A percentile compares a stretch with the other conserved stretches of the same genome.
phyloP scores from a whole-genome alignment of 257 asterid genomes.

The Solanum arcanum region DNA sequence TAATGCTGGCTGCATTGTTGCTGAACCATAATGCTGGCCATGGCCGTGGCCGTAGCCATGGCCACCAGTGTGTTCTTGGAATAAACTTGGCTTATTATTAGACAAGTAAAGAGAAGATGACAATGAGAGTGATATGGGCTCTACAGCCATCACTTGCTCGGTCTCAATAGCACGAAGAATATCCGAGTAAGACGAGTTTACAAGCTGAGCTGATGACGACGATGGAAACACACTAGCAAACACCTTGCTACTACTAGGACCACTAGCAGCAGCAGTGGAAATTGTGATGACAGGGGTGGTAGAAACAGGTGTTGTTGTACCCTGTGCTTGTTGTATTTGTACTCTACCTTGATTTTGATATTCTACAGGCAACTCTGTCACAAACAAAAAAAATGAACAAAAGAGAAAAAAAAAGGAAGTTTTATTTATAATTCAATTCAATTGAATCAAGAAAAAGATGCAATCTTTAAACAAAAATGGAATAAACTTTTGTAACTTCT shows the following conservation, averaged over 20 bases:
- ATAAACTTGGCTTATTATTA: slow-evolving; percentile 19
- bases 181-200: slow-evolving; percentile 26
- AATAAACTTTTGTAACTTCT: slow-evolving; percentile 17
- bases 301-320: not conserved
- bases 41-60: slow-evolving; percentile 3
- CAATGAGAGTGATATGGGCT: slow-evolving; percentile 59
- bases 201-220: slow-evolving; percentile 15
- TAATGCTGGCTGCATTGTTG: slow-evolving; percentile 37
- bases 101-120: slow-evolving; percentile 45
- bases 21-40: slow-evolving; percentile 7
- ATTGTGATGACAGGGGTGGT: not conserved
- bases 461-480: slow-evolving; percentile 7
- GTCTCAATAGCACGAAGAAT: slow-evolving; percentile 20
- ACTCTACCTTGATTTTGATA: slow-evolving; percentile 28
- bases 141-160: slow-evolving; percentile 6
- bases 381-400: not conserved
- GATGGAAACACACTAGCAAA: slow-evolving; percentile 24
- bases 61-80: slow-evolving; percentile 14
- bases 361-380: slow-evolving; percentile 45
- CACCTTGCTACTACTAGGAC: slow-evolving; percentile 16
- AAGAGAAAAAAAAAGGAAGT: not conserved
- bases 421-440: not conserved
- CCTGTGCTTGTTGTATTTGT: slow-evolving; percentile 26
- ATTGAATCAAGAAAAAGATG: slow-evolving; percentile 7
- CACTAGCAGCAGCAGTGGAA: slow-evolving; percentile 7